A percentile compares a stretch with the other conserved stretches of the same genome.
Evolutionary conservation across 2,329 filamentous ascomycete species (phyloP).

Genomic region (Sclerotinia sclerotiorum): DNA sequence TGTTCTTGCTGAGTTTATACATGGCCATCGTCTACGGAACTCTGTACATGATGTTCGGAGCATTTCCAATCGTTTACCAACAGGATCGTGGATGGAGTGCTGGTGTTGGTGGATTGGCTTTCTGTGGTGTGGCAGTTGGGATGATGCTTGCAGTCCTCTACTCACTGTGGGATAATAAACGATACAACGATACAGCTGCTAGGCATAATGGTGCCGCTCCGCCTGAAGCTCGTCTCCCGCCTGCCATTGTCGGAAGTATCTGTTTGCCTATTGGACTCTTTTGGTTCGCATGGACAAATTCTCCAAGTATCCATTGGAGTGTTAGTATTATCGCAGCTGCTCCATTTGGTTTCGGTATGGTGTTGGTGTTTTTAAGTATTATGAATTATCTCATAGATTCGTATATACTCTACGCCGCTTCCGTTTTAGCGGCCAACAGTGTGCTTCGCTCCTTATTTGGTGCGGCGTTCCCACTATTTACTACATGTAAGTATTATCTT

Average conservation of each 20-base stretch:
- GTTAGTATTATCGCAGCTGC: conserved; percentile 48
- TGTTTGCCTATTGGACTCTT: conserved; percentile 64
- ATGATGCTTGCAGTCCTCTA: conserved; percentile 60
- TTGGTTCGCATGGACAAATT: conserved; percentile 68
- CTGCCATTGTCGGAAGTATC: conserved; percentile 61
- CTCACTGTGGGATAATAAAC: conserved; percentile 54
- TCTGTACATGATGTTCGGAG: conserved; percentile 58
- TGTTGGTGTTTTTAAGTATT: conserved; percentile 64
- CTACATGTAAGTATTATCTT: conserved; percentile 42
- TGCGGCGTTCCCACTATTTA: conserved; percentile 70
- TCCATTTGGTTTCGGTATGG: conserved; percentile 47
- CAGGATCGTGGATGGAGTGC: conserved; percentile 56
- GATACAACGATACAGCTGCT: conserved; percentile 46
- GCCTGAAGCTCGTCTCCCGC: conserved; percentile 64
- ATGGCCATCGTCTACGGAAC: conserved; percentile 50
- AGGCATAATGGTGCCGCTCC: conserved; percentile 53
- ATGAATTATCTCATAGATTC: conserved; percentile 67
- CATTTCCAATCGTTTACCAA: conserved; percentile 67
- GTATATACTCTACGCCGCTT: conserved; percentile 74
- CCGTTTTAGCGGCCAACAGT: conserved; percentile 69
- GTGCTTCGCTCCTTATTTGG: conserved; percentile 72
- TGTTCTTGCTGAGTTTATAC: conserved; percentile 77
- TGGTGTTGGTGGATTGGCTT: conserved; percentile 62
- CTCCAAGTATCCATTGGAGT: conserved; percentile 55
- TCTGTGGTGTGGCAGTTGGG: conserved; percentile 67